Conservation (phyloP, 805 yeast species). For the Hagleromyces aurorensis region DNA sequence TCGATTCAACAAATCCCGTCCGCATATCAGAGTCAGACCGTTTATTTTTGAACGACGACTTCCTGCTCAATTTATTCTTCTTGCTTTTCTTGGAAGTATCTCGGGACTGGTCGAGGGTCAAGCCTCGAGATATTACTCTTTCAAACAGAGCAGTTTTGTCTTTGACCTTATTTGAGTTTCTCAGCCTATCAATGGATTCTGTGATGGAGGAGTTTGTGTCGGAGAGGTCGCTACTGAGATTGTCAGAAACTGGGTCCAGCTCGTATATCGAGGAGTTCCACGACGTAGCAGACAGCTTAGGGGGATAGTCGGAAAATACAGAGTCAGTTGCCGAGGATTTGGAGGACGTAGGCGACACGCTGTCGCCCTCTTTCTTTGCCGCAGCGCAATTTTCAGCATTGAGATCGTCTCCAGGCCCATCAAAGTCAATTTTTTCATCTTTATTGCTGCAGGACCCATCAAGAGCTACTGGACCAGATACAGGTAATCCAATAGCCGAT, state of each 20-base stretch:
- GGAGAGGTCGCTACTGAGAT: conserved; percentile 2
- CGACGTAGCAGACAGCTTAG: conserved; percentile 15
- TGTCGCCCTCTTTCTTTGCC: conserved; percentile 1
- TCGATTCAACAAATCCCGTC: conserved; percentile 1
- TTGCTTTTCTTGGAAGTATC: conserved; percentile 7
- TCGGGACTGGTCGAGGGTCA: conserved; percentile 1
- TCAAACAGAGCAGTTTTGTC: conserved; percentile 29
- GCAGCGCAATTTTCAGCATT: conserved; percentile 1
- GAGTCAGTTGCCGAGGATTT: conserved; percentile 21
- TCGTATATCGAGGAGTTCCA: conserved; percentile 16
- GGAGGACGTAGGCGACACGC: conserved; percentile 16
- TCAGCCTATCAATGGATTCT: conserved; percentile 20
- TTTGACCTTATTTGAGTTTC: conserved; percentile 27
- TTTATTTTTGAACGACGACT: conserved; percentile 1
- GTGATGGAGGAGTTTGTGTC: conserved; percentile 13
- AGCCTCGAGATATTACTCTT: conserved; percentile 16
- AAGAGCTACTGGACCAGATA: too few relatives aligned
- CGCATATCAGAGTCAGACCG: not conserved
- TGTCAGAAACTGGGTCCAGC: conserved; percentile 11
- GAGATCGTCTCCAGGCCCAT: not conserved
- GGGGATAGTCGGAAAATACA: conserved; percentile 21
- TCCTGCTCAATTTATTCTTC: conserved; percentile 5
- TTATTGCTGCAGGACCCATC: too few relatives aligned
- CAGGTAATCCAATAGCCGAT: too few relatives aligned
- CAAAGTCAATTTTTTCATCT: too few relatives aligned